Evolutionary conservation across 306 rosid genomes (phyloP).

Genomic region (Acacia crassicarpa): DNA sequence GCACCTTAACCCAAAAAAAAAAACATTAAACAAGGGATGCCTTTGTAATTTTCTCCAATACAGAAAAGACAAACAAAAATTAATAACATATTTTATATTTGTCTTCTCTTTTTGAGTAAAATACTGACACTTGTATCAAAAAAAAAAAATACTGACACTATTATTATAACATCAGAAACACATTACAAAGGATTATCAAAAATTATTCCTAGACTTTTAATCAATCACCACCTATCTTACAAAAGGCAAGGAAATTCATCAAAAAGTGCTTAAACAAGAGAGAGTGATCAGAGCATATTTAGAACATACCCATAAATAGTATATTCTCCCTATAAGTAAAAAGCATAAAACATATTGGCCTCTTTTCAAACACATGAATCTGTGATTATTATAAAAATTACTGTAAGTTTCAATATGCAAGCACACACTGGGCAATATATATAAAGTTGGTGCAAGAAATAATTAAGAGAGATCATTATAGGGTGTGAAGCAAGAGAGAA

Average conservation of each 20-base stretch:
- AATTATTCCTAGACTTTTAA: not conserved
- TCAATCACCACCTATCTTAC: not conserved
- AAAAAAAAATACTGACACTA: too few relatives aligned
- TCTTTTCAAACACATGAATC: not conserved
- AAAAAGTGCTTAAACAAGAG: not conserved
- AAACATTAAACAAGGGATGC: too few relatives aligned
- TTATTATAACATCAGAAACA: too few relatives aligned
- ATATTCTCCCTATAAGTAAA: not conserved
- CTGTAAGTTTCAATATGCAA: too few relatives aligned
- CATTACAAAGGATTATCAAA: not conserved
- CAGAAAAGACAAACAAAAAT: too few relatives aligned
- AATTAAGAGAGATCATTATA: not conserved
- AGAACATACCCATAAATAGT: not conserved
- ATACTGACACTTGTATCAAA: too few relatives aligned
- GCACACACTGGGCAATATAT: too few relatives aligned
- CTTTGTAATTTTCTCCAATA: too few relatives aligned
- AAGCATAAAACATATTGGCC: not conserved
- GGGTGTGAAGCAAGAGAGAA: conserved; percentile 47
- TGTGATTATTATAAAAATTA: not conserved
- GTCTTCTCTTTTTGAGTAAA: too few relatives aligned
- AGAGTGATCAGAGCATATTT: not conserved
- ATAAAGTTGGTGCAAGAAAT: too few relatives aligned
- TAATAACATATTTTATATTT: too few relatives aligned
- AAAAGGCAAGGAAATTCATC: not conserved
- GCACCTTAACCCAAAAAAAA: too few relatives aligned